A percentile compares a stretch with the other conserved stretches of the same genome.
Conservation (phyloP, 192 early-diverging fungal species). For the Chytriomyces confervae region DNA sequence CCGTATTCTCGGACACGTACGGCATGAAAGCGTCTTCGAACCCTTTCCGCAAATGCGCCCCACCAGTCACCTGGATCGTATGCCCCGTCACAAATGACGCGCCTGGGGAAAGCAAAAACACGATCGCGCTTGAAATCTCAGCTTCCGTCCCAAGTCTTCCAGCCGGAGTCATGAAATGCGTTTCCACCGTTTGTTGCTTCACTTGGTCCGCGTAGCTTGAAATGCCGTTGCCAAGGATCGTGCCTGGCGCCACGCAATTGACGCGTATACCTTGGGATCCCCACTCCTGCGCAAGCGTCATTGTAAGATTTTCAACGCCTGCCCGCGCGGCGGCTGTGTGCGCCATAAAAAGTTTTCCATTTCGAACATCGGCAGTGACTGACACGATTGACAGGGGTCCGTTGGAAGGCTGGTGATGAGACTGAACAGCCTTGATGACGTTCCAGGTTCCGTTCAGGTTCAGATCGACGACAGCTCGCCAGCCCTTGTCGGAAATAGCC, state of each 20-base stretch:
- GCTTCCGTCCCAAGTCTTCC: constrained; percentile 59
- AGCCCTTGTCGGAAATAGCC: constrained; percentile 43
- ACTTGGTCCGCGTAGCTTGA: constrained; percentile 55
- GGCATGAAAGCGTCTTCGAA: constrained; percentile 18
- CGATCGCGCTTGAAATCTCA: constrained; percentile 57
- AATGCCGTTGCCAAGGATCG: constrained; percentile 58
- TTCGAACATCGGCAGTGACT: constrained; percentile 52
- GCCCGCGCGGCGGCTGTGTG: constrained; percentile 59
- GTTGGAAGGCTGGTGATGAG: constrained; percentile 49
- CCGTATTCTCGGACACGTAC: not conserved
- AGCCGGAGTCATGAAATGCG: constrained; percentile 38
- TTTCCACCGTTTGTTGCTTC: constrained; percentile 42
- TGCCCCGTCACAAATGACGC: constrained; percentile 55
- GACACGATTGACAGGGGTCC: constrained; percentile 46
- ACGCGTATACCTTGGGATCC: constrained; percentile 54
- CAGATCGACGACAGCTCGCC: constrained; percentile 52
- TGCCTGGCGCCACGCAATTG: constrained; percentile 62
- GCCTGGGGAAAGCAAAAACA: constrained; percentile 57
- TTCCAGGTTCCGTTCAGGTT: constrained; percentile 61
- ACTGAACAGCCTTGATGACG: constrained; percentile 54
- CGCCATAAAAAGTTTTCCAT: constrained; percentile 34
- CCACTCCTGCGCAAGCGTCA: constrained; percentile 60
- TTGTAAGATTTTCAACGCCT: constrained; percentile 60
- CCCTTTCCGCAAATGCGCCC: constrained; percentile 31
- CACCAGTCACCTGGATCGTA: constrained; percentile 31